A percentile compares a stretch with the other conserved stretches of the same genome.
phyloP scores from a whole-genome alignment of 2,329 filamentous ascomycete genomes.

The Penicillium expansum region DNA sequence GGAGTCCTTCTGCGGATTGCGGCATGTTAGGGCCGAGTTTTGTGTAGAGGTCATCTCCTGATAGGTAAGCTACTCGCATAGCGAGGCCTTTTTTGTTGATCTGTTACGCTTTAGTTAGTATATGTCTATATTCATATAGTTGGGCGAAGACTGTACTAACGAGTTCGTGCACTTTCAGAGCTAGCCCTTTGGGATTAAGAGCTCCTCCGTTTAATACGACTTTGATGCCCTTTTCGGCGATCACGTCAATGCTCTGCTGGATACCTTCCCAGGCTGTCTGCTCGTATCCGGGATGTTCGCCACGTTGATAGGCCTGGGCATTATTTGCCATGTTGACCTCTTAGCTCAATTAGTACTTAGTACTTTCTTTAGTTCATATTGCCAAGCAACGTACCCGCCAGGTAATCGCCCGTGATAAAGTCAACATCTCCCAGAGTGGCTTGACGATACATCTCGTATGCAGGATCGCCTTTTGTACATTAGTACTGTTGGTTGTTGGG shows the following conservation, averaged over 20 bases:
- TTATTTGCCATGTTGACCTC: constrained; percentile 50
- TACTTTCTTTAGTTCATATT: neutral
- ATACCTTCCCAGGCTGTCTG: constrained; percentile 52
- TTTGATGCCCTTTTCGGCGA: constrained; percentile 52
- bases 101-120: constrained; percentile 21
- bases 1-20: constrained; percentile 31
- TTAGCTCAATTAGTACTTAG: constrained; percentile 19
- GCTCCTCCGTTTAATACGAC: constrained; percentile 58
- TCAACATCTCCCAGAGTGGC: constrained; percentile 43
- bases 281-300: constrained; percentile 46
- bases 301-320: constrained; percentile 40
- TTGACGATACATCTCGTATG: constrained; percentile 39
- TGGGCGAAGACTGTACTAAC: constrained; percentile 19
- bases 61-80: constrained; percentile 47
- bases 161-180: constrained; percentile 45
- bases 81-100: constrained; percentile 33
- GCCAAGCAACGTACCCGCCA: constrained; percentile 39
- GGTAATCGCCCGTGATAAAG: constrained; percentile 55
- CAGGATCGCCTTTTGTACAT: constrained; percentile 29
- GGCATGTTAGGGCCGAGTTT: constrained; percentile 35
- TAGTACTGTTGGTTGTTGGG: neutral
- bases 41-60: constrained; percentile 46
- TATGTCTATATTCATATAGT: neutral
- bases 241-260: constrained; percentile 45
- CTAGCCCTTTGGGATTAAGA: constrained; percentile 54